Base-by-base conservation (phyloP, 1,284 basidiomycete species). In the Coniferiporia sulphurascens region DNA sequence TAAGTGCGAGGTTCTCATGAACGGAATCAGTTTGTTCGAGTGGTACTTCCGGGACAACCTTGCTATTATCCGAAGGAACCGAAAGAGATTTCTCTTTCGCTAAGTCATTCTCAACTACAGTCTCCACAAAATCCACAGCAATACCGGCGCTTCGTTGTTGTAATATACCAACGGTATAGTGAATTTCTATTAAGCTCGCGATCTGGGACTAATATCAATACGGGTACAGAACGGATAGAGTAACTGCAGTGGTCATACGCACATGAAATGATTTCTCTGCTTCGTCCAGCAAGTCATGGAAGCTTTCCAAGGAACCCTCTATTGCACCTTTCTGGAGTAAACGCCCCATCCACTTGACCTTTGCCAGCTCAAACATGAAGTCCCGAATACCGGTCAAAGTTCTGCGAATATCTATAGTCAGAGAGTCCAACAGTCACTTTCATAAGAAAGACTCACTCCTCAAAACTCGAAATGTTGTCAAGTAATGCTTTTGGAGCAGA, bases 231-330 rank as follows among this genome's bases (percentile, higher is more conserved):
- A n/a, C n/a, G n/a, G n/a, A n/a, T n/a, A n/a, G n/a, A n/a, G n/a
- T n/a, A n/a, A n/a, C n/a, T n/a, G n/a, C n/a, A n/a, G n/a, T n/a
- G n/a, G n/a, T n/a, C n/a, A n/a, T n/a, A n/a, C n/a, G 5, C 21
- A 78, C 79, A 71, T 82, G 80, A 60, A 82, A 80, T 3, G 78
- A 74, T 46, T 73, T 72, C 7, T 76, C 71, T 7, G 79, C 76
- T 22, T 81, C 78, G 46, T 77, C 73, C 21, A 82, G 64, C 46
- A 70, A 66, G 22, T 64, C 67, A 34, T 72, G 67, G 54, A 72
- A 73, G 12, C 74, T 69, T 1, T 52, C 61, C 4, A 79, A 64
- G 5, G 76, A 70, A 46, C 67, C 66, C 58, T 78, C 76, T 35
- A 79, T 77, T 1, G 68, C 69, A 7, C 61, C 66, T 59, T 76